Conservation (phyloP, 768 basidiomycete species). For the Phylloporus scabripes region DNA sequence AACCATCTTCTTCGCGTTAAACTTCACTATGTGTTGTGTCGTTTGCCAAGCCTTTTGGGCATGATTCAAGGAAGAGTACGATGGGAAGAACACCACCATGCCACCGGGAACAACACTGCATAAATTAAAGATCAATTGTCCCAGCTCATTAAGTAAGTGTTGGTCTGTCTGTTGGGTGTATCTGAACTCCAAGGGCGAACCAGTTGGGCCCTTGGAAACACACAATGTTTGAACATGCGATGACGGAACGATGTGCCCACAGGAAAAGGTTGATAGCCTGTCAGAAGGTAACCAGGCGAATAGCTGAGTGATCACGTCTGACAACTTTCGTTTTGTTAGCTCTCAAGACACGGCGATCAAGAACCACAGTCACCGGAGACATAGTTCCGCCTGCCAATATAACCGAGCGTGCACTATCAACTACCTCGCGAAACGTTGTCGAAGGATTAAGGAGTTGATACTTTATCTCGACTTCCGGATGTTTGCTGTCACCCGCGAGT, state of each 20-base stretch:
- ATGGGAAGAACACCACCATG: slow-evolving; percentile 92
- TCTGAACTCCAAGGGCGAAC: slow-evolving; percentile 74
- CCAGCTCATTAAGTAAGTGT: slow-evolving; percentile 70
- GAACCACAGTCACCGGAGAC: slow-evolving; percentile 73
- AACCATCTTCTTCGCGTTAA: slow-evolving; percentile 72
- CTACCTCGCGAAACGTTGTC: slow-evolving; percentile 78
- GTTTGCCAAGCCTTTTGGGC: slow-evolving; percentile 63
- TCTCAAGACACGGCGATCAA: neutral
- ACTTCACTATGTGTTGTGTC: slow-evolving; percentile 54
- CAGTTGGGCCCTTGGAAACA: slow-evolving; percentile 68
- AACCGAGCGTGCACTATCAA: slow-evolving; percentile 76
- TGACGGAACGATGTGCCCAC: slow-evolving; percentile 85
- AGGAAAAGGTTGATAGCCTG: slow-evolving; percentile 76
- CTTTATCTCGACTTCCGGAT: slow-evolving; percentile 58
- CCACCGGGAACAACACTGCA: slow-evolving; percentile 76
- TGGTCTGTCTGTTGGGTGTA: slow-evolving; percentile 66
- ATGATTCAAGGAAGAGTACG: slow-evolving; percentile 73
- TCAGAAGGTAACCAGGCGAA: slow-evolving; percentile 60
- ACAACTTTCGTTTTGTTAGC: slow-evolving; percentile 49
- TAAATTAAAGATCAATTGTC: slow-evolving; percentile 78
- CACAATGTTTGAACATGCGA: slow-evolving; percentile 74
- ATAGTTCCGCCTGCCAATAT: slow-evolving; percentile 95
- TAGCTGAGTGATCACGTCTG: slow-evolving; percentile 79
- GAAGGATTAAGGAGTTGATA: slow-evolving; percentile 93
- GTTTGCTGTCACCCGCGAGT: slow-evolving; percentile 32